These are phyloP conservation scores for Phytopythium vexans DNA, from an alignment of 352 stramenopile genomes.

Conservation along the genomic window DNA sequence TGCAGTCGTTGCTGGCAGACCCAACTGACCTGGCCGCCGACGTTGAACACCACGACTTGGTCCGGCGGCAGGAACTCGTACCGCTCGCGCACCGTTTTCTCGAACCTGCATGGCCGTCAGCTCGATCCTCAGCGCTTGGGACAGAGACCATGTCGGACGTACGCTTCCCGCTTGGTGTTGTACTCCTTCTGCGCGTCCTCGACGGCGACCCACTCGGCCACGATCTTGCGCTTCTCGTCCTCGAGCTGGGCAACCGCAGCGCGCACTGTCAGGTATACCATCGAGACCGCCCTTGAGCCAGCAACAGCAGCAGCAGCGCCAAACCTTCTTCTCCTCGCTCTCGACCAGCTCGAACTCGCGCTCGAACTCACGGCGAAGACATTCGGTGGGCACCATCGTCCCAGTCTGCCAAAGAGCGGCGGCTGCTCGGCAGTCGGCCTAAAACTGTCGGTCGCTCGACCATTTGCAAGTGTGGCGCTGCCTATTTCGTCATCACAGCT, in stretches of 20 bases:
- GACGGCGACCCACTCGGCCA: constrained; percentile 62
- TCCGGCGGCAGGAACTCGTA: constrained; percentile 55
- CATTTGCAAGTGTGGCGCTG: too few species aligned
- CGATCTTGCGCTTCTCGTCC: constrained; percentile 74
- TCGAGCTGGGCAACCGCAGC: constrained; percentile 32
- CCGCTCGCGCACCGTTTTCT: constrained; percentile 44
- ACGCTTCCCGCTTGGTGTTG: constrained; percentile 58
- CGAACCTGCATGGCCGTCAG: constrained; percentile 35
- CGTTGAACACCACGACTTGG: constrained; percentile 64
- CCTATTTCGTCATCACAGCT: background rate
- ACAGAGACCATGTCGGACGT: background rate
- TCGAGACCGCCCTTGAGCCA: background rate
- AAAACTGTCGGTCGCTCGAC: background rate
- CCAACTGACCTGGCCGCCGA: constrained; percentile 45
- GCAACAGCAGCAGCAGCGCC: background rate
- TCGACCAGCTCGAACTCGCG: constrained; percentile 60
- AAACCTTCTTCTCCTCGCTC: constrained; percentile 58
- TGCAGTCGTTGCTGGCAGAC: background rate
- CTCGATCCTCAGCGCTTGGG: background rate
- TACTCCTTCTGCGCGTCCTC: constrained; percentile 67
- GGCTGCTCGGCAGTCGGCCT: background rate
- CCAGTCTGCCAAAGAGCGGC: constrained; percentile 3
- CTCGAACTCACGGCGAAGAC: constrained; percentile 51
- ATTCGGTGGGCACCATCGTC: constrained; percentile 46
- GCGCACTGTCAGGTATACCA: background rate